These are phyloP conservation scores for Nothophaeocryptopus gaeumannii DNA, from an alignment of 2,329 filamentous ascomycete species.

Conservation along the genomic window DNA sequence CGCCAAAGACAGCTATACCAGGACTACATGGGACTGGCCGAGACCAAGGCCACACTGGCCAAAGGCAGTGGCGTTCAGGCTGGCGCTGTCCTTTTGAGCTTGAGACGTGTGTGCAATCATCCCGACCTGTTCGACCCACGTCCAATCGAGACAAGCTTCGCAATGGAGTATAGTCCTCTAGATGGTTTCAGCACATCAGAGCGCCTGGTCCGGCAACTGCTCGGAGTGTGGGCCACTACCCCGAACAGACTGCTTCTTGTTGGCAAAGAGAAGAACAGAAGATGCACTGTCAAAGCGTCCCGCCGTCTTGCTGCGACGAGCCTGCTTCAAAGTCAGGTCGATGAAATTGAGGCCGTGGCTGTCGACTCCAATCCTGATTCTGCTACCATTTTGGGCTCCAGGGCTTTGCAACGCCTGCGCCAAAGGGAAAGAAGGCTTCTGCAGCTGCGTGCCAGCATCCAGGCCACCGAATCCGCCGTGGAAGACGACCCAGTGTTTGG, in stretches of 20 bases:
- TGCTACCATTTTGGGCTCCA: constrained; percentile 25
- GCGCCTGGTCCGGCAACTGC: constrained; percentile 60
- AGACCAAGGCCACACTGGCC: constrained; percentile 82
- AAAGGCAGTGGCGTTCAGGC: constrained; percentile 97
- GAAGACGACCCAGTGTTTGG: constrained; percentile 28
- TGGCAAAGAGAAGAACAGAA: constrained; percentile 20
- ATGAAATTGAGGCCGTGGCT: constrained; percentile 20
- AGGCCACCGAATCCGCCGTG: constrained; percentile 23
- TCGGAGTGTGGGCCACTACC: constrained; percentile 19
- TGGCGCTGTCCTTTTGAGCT: constrained; percentile 96
- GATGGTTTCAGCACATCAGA: constrained; percentile 73
- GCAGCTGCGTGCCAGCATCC: constrained; percentile 31
- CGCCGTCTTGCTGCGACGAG: constrained; percentile 24
- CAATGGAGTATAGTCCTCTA: constrained; percentile 70
- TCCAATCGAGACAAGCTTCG: constrained; percentile 94
- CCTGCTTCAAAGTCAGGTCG: constrained; percentile 22
- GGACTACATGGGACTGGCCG: constrained; percentile 85
- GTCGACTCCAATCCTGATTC: constrained; percentile 24
- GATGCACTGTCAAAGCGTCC: constrained; percentile 19
- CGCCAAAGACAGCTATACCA: constrained; percentile 94
- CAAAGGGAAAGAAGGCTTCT: constrained; percentile 25
- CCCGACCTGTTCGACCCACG: constrained; percentile 95
- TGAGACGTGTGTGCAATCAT: constrained; percentile 97
- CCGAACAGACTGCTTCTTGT: constrained; percentile 22
- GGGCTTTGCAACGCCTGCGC: constrained; percentile 27